These are phyloP conservation scores for Jamesozyma lodderae DNA, from an alignment of 805 yeast genomes.

Conservation along the genomic window DNA sequence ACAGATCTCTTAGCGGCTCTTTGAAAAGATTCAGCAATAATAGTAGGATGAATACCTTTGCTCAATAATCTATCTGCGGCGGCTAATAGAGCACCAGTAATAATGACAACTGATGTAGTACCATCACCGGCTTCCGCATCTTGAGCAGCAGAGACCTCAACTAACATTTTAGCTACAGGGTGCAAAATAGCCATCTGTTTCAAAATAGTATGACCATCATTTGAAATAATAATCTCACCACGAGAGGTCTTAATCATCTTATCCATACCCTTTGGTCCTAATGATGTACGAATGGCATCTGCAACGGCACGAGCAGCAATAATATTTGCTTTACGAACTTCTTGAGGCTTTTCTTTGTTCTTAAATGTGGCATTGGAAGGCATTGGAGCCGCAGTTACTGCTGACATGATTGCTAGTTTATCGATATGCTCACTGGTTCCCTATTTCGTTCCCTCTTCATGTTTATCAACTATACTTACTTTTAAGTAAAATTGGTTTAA, in stretches of 20 bases:
- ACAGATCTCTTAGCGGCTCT: slow-evolving; percentile 78
- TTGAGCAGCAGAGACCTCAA: slow-evolving; percentile 94
- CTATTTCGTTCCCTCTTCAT: background rate
- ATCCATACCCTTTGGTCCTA: slow-evolving; percentile 99
- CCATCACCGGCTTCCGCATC: slow-evolving; percentile 99
- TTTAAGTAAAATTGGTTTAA: background rate
- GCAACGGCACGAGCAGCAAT: slow-evolving; percentile 91
- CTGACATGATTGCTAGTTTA: slow-evolving; percentile 2
- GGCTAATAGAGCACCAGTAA: slow-evolving; percentile 87
- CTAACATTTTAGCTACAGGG: slow-evolving; percentile 98
- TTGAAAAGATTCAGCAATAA: slow-evolving; percentile 88
- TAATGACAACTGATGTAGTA: slow-evolving; percentile 92
- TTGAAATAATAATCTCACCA: slow-evolving; percentile 90
- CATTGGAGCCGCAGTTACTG: slow-evolving; percentile 13
- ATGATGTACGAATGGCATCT: slow-evolving; percentile 87
- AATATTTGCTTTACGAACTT: slow-evolving; percentile 81
- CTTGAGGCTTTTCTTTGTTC: slow-evolving; percentile 91
- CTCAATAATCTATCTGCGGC: slow-evolving; percentile 88
- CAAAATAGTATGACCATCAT: slow-evolving; percentile 95
- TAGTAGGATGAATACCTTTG: slow-evolving; percentile 91
- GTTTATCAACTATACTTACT: background rate
- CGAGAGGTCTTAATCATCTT: slow-evolving; percentile 92
- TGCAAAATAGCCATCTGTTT: slow-evolving; percentile 97
- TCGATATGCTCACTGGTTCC: background rate
- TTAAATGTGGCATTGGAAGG: slow-evolving; percentile 83